These are phyloP conservation scores for Trametes maxima DNA, from an alignment of 768 basidiomycete species.

Conservation along the genomic window DNA sequence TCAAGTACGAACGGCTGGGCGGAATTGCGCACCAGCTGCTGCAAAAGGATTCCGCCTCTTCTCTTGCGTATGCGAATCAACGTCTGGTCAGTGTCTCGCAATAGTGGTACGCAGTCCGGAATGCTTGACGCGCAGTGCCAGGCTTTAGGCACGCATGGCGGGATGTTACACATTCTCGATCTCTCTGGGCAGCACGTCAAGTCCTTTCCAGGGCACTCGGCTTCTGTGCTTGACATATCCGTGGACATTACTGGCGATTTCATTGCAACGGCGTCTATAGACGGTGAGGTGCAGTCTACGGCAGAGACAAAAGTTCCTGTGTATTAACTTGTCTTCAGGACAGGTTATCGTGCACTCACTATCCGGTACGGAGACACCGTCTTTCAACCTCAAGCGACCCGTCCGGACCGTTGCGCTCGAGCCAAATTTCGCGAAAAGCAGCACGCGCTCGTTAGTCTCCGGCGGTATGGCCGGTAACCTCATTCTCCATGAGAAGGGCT, in stretches of 20 bases:
- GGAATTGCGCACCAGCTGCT: constrained; percentile 76
- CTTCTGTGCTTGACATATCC: constrained; percentile 82
- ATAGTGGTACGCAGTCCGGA: neutral
- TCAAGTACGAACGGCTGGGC: constrained; percentile 87
- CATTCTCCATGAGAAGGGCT: constrained; percentile 91
- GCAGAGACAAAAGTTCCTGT: neutral
- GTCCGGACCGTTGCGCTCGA: constrained; percentile 90
- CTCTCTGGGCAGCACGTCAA: constrained; percentile 80
- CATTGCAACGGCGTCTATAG: constrained; percentile 89
- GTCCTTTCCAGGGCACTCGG: constrained; percentile 88
- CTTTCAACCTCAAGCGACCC: constrained; percentile 90
- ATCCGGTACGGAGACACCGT: constrained; percentile 75
- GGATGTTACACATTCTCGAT: constrained; percentile 87
- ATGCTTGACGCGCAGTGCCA: constrained; percentile 35
- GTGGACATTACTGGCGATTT: constrained; percentile 88
- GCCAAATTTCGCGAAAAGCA: constrained; percentile 82
- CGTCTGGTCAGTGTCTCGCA: constrained; percentile 55
- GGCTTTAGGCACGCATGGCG: constrained; percentile 92
- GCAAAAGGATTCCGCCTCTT: constrained; percentile 87
- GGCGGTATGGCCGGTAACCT: constrained; percentile 91
- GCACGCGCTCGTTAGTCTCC: constrained; percentile 79
- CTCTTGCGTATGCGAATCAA: constrained; percentile 73
- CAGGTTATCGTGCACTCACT: constrained; percentile 88
- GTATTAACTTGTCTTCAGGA: constrained; percentile 48
- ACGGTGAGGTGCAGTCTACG: constrained; percentile 58